Evolutionary conservation across 140 eudicot genomes (phyloP), one percentile per base, ranked within the genome.

Genomic region (Ambrosia hybrid): DNA sequence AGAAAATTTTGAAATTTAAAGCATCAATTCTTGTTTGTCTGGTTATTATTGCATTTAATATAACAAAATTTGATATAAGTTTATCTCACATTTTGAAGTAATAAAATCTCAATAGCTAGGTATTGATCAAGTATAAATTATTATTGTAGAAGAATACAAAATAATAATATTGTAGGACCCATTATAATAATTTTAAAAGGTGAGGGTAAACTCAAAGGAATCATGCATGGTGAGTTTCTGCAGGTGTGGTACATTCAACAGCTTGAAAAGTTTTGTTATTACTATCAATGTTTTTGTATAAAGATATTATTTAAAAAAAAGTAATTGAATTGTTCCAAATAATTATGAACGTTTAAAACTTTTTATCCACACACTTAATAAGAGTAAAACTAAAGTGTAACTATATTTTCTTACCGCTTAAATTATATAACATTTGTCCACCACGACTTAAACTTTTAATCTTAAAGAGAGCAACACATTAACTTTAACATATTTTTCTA

Each of bases 211-310:
- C 74, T 5, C 57, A 57, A 72, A 34, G 53, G 74, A 65, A 67
- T 65, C 70, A 43, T 73, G 79, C 79, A 78, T 78, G 39, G 65
- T 67, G 67, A 41, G 83, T 67, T 65, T 65, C 73, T 70, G 51
- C 16, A 16, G 21, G 46, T 65, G 55, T 52, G 21, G 67, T 57
- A 58, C 36, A 68, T 68, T 26, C 65, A 37, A 70, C 65, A 55
- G 65, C 6, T 53, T 53, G 49, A 33, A 68, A 59, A 59, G 15
- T 36, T 36, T 62, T 62, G 49, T 36, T 59, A 26, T 30, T 57
- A 57, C 63, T 17, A 26, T 57, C 37, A 6, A 5, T 57, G 6
- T 16, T 57, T 17, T 6, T 9, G 8, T 26, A 57, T 26, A 57
- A 57, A 14, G 60, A 15, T 55, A 55, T 7, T 57, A 57, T 57